Base-by-base conservation (phyloP, 768 basidiomycete genomes). In the Mycena metata region DNA sequence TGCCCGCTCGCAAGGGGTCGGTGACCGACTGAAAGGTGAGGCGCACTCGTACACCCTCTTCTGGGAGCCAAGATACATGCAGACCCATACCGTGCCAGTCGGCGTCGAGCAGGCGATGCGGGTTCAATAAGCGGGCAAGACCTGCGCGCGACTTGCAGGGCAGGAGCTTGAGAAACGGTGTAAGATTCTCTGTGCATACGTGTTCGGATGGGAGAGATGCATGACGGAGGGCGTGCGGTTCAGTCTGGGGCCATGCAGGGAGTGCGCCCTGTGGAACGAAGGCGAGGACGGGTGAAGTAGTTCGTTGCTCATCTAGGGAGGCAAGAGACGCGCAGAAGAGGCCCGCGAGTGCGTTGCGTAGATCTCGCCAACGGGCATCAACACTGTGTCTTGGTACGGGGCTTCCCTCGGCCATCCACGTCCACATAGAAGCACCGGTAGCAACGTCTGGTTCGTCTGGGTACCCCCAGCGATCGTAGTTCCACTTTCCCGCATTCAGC, bases 101-200 rank as follows among this genome's bases (percentile, higher is more conserved):
- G 5, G 94, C 93, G 71, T 95, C 94, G 72, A 98, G 96, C 4
- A 97, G 79, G 4, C 84, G 86, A 72, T 97, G 94, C 0, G 95
- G 93, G 75, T 96, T 94, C 49, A 99, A 83, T 24, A 98, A 84
- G 17, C 80, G 83, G 0, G 95, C 93, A 23, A 98, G 85, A 15
- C 98, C 96, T 0, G 96, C 95, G 21, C 86, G 82, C 7, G 93
- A 90, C 75, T 98, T 95, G 83, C 97, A 99, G 0, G 98, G 98
- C 1, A 99, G 83, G 12, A 98, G 89, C 76, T 97, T 96, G 65
- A 98, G 85, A 81, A 99, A 98, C 0, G 98, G 97, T 0, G 97
- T 98, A 11, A 99, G 83, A 75, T 98, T 98, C 76, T 99, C 98
- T 6, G 97, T 99, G 76, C 97, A 99, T n/a, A 98, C 93, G 72